Evolutionary conservation across 176 grass and related monocot species (phyloP).

Genomic region (Chrysopogon serrulatus): DNA sequence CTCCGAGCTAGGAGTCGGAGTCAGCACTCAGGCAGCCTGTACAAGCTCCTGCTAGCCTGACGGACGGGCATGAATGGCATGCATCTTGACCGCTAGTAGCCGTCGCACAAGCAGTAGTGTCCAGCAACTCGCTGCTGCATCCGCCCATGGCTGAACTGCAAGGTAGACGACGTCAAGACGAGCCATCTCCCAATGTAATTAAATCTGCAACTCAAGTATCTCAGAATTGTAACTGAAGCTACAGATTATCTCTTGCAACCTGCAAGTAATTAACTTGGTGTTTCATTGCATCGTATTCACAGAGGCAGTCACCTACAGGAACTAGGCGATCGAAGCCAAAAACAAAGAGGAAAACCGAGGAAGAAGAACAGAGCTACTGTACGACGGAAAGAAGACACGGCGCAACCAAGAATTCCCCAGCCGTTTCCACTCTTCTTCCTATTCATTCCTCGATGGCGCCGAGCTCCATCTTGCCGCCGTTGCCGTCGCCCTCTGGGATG

Average conservation of each 20-base stretch:
- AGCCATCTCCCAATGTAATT: not conserved
- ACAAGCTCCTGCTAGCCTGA: not conserved
- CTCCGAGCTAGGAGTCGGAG: not conserved
- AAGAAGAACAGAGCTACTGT: not conserved
- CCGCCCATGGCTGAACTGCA: not conserved
- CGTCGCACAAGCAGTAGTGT: too few species aligned
- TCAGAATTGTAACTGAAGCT: not conserved
- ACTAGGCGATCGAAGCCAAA: not conserved
- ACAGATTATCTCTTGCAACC: not conserved
- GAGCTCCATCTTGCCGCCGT: conserved; percentile 19
- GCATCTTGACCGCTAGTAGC: too few species aligned
- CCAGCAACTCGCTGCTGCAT: not conserved
- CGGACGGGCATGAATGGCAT: not conserved
- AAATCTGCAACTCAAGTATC: not conserved
- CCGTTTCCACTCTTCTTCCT: not conserved
- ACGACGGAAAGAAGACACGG: not conserved
- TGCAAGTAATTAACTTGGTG: not conserved
- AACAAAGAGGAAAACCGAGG: not conserved
- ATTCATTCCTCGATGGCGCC: conserved; percentile 26
- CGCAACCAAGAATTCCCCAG: not conserved
- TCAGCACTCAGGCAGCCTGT: not conserved
- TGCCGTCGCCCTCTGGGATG: conserved; percentile 37
- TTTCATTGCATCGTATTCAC: conserved; percentile 27
- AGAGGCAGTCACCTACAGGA: not conserved
- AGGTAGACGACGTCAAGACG: too few species aligned